Evolutionary conservation across 202 grass and related monocot genomes (phyloP), one percentile per base, ranked within the genome.

Genomic region (Tripidium arundinaceum): DNA sequence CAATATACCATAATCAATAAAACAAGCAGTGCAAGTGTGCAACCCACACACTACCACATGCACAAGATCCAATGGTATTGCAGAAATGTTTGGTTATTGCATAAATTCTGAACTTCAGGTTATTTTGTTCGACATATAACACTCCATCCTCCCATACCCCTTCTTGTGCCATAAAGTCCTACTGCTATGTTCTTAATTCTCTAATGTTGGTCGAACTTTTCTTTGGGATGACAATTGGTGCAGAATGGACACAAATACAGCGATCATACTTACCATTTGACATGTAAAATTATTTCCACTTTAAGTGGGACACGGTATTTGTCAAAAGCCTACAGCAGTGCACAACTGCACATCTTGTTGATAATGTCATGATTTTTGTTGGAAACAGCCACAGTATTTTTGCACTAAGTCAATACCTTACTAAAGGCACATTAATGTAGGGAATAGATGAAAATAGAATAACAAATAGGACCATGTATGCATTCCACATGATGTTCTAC

Each of bases 1-100:
- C 70, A 85, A 66, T 41, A 24, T 78, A 82, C 41, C 24, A 19
- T 78, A 68, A 80, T 82, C 59, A 86, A 79, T 16, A 39, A 65
- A 83, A 73, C 7, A 81, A 76, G 12, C 25, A 15, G 63, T 58
- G 54, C n/a, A 24, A 24, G 8, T 57, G 19, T 55, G 50, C 22
- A 61, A 28, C 58, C 24, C 29, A 73, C 33, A 68, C 66, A 63
- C 54, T 58, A 58, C 21, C 38, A 2, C 21, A 67, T 29, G 41
- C 43, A 70, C 6, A 74, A 61, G 61, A 47, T 41, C 19, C 40
- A 83, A 18, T 27, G 14, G 8, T 42, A 60, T 58, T 74, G 8
- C 49, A 78, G 28, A 72, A 36, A 37, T 72, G 57, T 70, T 74
- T 61, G 41, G 12, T 64, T 72, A 46, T 58, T 1, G 21, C 42